phyloP scores from a whole-genome alignment of 176 grass and related monocot genomes.

The Themeda triandra region DNA sequence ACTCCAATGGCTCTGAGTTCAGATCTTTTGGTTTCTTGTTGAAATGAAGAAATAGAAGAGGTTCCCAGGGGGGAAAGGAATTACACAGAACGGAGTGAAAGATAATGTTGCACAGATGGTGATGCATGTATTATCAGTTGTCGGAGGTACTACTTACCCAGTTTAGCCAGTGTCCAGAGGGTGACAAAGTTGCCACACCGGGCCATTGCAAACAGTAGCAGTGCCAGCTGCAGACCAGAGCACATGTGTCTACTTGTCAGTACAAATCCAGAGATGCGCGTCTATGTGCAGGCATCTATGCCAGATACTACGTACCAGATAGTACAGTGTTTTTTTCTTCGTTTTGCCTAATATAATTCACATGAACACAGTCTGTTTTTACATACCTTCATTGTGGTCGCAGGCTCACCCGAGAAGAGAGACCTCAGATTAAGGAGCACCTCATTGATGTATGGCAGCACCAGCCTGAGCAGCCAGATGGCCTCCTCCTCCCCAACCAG shows the following conservation, averaged over 20 bases:
- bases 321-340: not conserved
- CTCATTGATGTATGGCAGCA: constrained; percentile 91
- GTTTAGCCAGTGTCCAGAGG: constrained; percentile 77
- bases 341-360: not conserved
- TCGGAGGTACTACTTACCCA: constrained; percentile 46
- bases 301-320: not conserved
- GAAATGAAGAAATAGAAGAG: not conserved
- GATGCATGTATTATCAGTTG: not conserved
- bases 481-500: constrained; percentile 94
- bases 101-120: not conserved
- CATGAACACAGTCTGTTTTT: not conserved
- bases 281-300: constrained; percentile 12
- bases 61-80: not conserved
- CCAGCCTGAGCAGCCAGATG: constrained; percentile 78
- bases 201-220: constrained; percentile 85
- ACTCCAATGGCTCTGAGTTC: not conserved
- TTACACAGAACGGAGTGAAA: not conserved
- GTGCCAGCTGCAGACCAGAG: constrained; percentile 67
- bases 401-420: constrained; percentile 90
- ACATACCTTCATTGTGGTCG: constrained; percentile 86
- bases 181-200: constrained; percentile 83
- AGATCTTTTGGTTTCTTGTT: not conserved
- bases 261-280: constrained; percentile 31
- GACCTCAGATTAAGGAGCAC: constrained; percentile 61
- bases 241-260: constrained; percentile 39